A percentile compares a stretch with the other conserved stretches of the same genome.
These are phyloP conservation scores for Galeopsis tetrahit DNA, from an alignment of 257 asterid genomes.

Conservation along the genomic window DNA sequence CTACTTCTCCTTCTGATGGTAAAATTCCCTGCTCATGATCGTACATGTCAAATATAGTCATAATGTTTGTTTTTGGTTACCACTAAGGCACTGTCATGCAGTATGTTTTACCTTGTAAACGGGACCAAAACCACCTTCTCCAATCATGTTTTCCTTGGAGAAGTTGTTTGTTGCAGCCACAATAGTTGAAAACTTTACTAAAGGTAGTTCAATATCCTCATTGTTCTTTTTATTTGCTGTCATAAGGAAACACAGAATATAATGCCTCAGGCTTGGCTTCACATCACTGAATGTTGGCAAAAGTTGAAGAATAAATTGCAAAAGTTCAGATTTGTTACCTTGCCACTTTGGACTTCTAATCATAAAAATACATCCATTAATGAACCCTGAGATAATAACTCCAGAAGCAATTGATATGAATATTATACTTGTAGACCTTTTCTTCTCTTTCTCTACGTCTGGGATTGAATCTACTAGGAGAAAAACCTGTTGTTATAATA, in stretches of 20 bases:
- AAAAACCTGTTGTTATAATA: neutral
- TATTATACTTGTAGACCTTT: neutral
- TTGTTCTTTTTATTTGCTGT: conserved; percentile 23
- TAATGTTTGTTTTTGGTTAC: neutral
- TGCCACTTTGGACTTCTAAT: conserved; percentile 13
- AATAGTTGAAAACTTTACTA: neutral
- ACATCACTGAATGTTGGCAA: neutral
- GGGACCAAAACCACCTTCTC: conserved; percentile 10
- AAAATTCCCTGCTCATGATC: neutral
- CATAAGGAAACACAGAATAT: neutral
- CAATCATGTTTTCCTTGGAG: conserved; percentile 34
- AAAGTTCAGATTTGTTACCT: neutral
- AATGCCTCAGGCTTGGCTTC: neutral
- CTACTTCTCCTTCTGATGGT: conserved; percentile 36
- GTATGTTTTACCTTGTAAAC: neutral
- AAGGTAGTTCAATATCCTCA: conserved; percentile 41
- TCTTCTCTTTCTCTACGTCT: neutral
- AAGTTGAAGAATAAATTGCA: neutral
- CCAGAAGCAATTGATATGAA: conserved; percentile 25
- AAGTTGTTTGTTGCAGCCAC: conserved; percentile 2
- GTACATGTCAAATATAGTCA: neutral
- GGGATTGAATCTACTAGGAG: neutral
- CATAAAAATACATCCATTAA: conserved; percentile 20
- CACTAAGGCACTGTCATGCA: no score
- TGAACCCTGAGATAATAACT: conserved; percentile 21